phyloP scores from a whole-genome alignment of 2,329 filamentous ascomycete species.

The Cladophialophora carrionii region DNA sequence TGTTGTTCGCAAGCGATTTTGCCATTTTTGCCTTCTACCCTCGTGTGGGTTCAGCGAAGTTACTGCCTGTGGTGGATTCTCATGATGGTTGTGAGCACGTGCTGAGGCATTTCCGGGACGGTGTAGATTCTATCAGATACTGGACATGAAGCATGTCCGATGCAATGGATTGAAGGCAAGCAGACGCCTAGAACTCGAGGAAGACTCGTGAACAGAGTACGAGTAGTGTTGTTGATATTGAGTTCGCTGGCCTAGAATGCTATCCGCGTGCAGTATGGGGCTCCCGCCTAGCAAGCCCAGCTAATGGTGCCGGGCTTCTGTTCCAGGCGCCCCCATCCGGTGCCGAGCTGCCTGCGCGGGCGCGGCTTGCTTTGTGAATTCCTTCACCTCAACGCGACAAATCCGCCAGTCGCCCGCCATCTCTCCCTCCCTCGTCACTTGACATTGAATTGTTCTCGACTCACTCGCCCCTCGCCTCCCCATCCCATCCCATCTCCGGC shows the following conservation, averaged over 20 bases:
- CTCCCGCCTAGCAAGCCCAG: neutral
- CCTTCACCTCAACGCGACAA: neutral
- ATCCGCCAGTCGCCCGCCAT: neutral
- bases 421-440: neutral
- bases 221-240: neutral
- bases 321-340: neutral
- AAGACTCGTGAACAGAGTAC: neutral
- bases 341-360: conserved; percentile 1
- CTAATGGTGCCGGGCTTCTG: neutral
- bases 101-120: neutral
- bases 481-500: neutral
- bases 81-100: neutral
- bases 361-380: conserved; percentile 2
- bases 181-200: neutral
- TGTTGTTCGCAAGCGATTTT: neutral
- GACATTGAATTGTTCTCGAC: neutral
- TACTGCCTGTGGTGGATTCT: neutral
- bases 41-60: neutral
- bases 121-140: conserved; percentile 1
- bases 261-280: neutral
- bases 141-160: neutral
- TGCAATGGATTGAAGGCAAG: neutral
- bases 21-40: neutral
- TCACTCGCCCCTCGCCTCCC: neutral
- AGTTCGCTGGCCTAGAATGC: neutral